phyloP scores from a whole-genome alignment of 2,329 filamentous ascomycete species.

The Teratosphaeria epicoccoides region DNA sequence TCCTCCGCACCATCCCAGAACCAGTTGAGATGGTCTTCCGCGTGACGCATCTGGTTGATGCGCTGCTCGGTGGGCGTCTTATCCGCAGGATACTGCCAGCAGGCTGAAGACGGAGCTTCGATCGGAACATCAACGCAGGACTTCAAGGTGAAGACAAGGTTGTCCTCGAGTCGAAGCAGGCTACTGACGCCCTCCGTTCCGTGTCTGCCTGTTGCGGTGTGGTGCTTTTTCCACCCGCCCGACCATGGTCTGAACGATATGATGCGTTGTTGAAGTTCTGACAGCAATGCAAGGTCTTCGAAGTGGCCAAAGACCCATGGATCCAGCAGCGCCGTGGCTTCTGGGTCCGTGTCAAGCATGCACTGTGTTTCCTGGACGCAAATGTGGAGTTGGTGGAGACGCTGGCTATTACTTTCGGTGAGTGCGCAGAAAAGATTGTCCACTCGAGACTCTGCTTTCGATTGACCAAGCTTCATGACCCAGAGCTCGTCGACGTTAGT shows the following conservation, averaged over 20 bases:
- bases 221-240: conserved; percentile 2
- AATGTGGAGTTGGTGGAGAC: conserved; percentile 9
- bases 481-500: background rate
- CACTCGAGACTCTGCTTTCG: conserved; percentile 1
- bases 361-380: conserved; percentile 19
- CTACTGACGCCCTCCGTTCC: background rate
- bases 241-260: conserved; percentile 10
- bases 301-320: conserved; percentile 15
- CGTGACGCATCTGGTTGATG: conserved; percentile 33
- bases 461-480: background rate
- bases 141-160: background rate
- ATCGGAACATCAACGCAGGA: background rate
- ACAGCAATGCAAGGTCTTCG: conserved; percentile 19
- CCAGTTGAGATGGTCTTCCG: conserved; percentile 39
- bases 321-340: conserved; percentile 14
- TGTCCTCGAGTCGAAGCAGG: background rate
- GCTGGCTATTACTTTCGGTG: conserved; percentile 19
- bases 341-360: conserved; percentile 19
- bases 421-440: conserved; percentile 9
- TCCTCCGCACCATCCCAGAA: conserved; percentile 32
- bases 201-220: background rate
- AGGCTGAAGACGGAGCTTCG: background rate
- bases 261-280: conserved; percentile 13
- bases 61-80: conserved; percentile 39
- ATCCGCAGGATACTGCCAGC: conserved; percentile 33